Conservation (phyloP, 345 rosid genomes). For the Citrus sp. region DNA sequence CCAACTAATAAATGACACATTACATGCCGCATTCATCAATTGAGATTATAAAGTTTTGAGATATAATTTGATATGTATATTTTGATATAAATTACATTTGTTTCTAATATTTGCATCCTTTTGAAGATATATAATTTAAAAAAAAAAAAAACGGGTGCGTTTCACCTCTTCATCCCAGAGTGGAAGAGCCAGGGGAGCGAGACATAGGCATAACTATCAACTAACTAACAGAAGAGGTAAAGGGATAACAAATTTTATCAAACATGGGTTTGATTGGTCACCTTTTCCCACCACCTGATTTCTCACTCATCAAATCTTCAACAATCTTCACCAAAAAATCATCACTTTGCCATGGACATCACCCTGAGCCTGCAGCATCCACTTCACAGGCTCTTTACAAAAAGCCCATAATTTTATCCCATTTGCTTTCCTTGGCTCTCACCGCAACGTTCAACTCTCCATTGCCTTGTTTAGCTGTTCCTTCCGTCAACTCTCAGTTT, state of each 20-base stretch:
- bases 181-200: not conserved
- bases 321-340: not conserved
- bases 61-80: no score
- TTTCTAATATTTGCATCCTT: no score
- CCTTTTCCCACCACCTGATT: slow-evolving; percentile 25
- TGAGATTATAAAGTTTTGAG: no score
- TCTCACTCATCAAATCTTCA: slow-evolving; percentile 21
- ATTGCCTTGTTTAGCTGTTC: slow-evolving; percentile 61
- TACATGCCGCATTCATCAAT: no score
- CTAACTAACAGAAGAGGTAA: not conserved
- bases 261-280: slow-evolving; percentile 27
- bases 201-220: no score
- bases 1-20: no score
- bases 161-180: not conserved
- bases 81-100: no score
- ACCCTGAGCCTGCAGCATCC: not conserved
- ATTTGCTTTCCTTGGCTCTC: slow-evolving; percentile 58
- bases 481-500: slow-evolving; percentile 55
- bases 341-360: slow-evolving; percentile 10
- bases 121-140: no score
- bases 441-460: slow-evolving; percentile 49
- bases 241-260: not conserved
- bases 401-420: slow-evolving; percentile 31
- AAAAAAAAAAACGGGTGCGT: not conserved
- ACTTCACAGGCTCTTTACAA: slow-evolving; percentile 6